phyloP scores from a whole-genome alignment of 352 stramenopile species.

The Phytopythium litorale region DNA sequence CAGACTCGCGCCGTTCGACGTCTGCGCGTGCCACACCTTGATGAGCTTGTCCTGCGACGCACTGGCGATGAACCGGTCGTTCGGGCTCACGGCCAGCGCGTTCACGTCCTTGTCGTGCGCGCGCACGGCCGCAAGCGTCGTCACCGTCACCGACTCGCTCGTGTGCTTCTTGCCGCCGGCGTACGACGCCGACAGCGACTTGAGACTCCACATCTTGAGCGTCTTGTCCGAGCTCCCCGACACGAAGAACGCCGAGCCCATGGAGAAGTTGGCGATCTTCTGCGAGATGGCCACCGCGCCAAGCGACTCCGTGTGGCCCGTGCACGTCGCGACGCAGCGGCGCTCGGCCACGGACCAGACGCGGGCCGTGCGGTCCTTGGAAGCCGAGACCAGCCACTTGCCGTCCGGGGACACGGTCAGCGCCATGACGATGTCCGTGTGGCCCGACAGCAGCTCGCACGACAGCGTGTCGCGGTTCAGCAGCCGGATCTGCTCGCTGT shows the following conservation, averaged over 20 bases:
- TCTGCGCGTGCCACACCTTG: conserved; percentile 93
- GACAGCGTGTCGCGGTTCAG: conserved; percentile 91
- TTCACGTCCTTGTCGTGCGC: conserved; percentile 98
- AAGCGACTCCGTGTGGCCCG: conserved; percentile 94
- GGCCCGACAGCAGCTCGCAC: conserved; percentile 94
- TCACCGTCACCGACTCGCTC: conserved; percentile 35
- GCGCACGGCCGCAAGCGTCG: conserved; percentile 69
- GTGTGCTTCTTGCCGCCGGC: conserved; percentile 27
- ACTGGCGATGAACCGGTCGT: conserved; percentile 96
- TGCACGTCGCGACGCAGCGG: conserved; percentile 86
- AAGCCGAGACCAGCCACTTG: conserved; percentile 90
- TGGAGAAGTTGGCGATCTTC: conserved; percentile 68
- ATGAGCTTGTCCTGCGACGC: conserved; percentile 98
- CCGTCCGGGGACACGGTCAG: conserved; percentile 90
- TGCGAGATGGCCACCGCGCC: conserved; percentile 91
- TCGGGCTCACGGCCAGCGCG: conserved; percentile 91
- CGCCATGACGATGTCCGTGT: conserved; percentile 96
- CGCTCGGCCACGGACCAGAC: conserved; percentile 85
- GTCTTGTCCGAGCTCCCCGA: conserved; percentile 97
- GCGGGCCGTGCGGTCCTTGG: conserved; percentile 92
- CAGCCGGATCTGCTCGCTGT: conserved; percentile 94
- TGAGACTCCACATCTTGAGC: conserved; percentile 96
- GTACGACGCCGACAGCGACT: conserved; percentile 53
- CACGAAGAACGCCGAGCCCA: conserved; percentile 91
- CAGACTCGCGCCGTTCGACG: conserved; percentile 48